Percentiles rank a stretch among this genome's conserved stretches.
phyloP scores from a whole-genome alignment of 1,284 basidiomycete genomes.

The Trichosporon ovoides region DNA sequence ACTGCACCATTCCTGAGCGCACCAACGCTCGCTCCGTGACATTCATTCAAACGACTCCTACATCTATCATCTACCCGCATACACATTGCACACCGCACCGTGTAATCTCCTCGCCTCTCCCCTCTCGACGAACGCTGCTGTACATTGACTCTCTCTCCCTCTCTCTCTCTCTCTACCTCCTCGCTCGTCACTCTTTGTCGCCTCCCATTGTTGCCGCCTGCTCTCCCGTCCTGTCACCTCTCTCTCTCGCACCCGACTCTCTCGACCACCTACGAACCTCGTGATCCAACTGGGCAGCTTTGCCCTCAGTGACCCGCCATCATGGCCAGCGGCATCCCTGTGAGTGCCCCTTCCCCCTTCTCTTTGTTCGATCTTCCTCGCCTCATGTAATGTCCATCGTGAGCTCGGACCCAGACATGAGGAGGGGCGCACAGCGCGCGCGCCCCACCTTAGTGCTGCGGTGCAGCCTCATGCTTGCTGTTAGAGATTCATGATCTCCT shows the following conservation, averaged over 20 bases:
- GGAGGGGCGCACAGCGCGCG: neutral
- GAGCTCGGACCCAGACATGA: no score
- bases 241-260: no score
- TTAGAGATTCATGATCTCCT: neutral
- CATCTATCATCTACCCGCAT: neutral
- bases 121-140: neutral
- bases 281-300: neutral
- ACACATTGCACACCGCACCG: neutral
- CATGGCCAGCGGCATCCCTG: constrained; percentile 34
- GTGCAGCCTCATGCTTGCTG: no score
- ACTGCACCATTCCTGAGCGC: neutral
- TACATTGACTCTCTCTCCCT: no score
- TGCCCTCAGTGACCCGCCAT: neutral
- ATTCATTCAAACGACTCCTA: neutral
- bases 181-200: neutral
- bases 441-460: neutral
- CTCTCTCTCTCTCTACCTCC: constrained; percentile 8
- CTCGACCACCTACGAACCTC: neutral
- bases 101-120: constrained; percentile 6
- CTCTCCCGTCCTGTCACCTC: neutral
- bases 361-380: constrained; percentile 3
- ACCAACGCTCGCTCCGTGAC: neutral
- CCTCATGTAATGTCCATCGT: no score
- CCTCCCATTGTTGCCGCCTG: neutral
- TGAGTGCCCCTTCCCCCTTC: constrained; percentile 13